Base-by-base conservation (phyloP, 768 basidiomycete species). In the Jaapia argillacea region DNA sequence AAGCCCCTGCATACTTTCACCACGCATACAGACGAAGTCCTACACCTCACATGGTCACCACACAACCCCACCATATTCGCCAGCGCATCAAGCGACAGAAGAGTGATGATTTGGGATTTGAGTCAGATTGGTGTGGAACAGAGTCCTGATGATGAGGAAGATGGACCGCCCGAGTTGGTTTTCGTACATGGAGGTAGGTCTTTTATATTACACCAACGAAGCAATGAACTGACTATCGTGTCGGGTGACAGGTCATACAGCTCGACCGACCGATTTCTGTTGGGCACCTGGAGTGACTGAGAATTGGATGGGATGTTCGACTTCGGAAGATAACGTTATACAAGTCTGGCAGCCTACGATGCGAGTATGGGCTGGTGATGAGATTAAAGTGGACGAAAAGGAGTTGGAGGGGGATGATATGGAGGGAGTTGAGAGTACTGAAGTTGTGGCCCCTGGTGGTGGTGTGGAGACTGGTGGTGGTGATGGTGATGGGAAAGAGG, bases 341-440 rank as follows among this genome's bases (percentile, higher is more conserved):
- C 93, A 94, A 88, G 79, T 94, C 4, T 99, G 96, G 96, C 88
- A 92, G 58, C 93, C 94, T 13, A 90, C 86, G 14, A 85, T 89
- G 75, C 85, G 89, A 18, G 81, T 97, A 24, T 93, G 89, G 80
- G 87, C 89, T 2, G 88, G 87, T 2, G 93, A 91, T 42, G 85
- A 83, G 51, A 79, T 91, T 45, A 84, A 78, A 54, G 72, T 94
- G 24, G 79, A 88, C 45, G 82, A 85, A 48, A 82, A 81, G 59
- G 89, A 94, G 56, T 68, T 96, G 43, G 92, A 94, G 58, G 68
- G 69, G 36, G 83, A 85, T 48, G 70, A 73, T 7, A 87, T 87
- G 85, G 75, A 88, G 54, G 85, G 81, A 21, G 54, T 85, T 3
- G 85, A 86, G 59, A 58, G 54, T 43, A 61, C 63, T 5, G 51